Evolutionary conservation across 2,329 filamentous ascomycete genomes (phyloP).

Genomic region (Erysiphe neolycopersici): DNA sequence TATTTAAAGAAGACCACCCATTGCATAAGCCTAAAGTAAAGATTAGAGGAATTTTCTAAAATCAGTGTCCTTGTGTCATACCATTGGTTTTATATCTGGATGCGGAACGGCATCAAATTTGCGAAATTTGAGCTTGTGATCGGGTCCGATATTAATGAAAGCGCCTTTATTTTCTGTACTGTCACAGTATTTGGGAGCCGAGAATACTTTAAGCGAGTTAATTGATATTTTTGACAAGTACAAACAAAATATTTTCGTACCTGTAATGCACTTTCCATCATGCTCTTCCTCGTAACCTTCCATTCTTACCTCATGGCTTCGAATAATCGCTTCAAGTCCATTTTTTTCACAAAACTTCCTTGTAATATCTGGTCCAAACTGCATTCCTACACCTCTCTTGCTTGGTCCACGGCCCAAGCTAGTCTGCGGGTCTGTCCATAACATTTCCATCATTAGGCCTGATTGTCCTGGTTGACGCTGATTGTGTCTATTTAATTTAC

Average conservation of each 20-base stretch:
- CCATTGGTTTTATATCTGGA: conserved; percentile 85
- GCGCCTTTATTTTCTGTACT: conserved; percentile 95
- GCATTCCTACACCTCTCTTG: conserved; percentile 87
- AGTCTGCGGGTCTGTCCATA: conserved; percentile 92
- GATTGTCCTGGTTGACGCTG: conserved; percentile 82
- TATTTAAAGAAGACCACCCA: neutral
- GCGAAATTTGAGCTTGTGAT: conserved; percentile 76
- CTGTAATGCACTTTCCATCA: conserved; percentile 80
- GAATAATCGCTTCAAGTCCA: conserved; percentile 77
- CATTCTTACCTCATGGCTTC: conserved; percentile 96
- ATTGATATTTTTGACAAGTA: conserved; percentile 3
- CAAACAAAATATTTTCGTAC: conserved; percentile 19
- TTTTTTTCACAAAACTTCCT: conserved; percentile 95
- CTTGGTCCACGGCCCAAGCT: conserved; percentile 69
- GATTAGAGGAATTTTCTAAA: neutral
- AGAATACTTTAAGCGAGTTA: conserved; percentile 42
- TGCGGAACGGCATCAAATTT: conserved; percentile 94
- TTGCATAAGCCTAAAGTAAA: neutral
- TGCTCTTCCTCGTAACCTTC: conserved; percentile 98
- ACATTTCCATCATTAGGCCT: conserved; percentile 99
- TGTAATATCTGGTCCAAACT: conserved; percentile 91
- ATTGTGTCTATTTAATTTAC: conserved; percentile 70
- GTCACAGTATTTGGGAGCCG: conserved; percentile 90
- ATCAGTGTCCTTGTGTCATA: conserved; percentile 14
- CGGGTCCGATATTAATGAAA: conserved; percentile 85